Evolutionary conservation across 148 eudicot species (phyloP).

Genomic region (Diospyros lotus): DNA sequence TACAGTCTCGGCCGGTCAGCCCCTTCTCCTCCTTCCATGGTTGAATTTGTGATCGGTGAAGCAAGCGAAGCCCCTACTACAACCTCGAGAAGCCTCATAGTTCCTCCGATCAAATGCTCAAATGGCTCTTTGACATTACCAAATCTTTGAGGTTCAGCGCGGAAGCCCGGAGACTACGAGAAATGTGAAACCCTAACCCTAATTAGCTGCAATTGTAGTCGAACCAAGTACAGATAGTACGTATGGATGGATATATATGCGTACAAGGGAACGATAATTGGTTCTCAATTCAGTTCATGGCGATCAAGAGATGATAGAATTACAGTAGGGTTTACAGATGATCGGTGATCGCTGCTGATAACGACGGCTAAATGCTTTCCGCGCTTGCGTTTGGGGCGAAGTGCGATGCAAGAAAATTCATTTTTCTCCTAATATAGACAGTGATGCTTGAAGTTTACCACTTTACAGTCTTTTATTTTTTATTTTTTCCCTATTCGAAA

Average conservation of each 20-base stretch:
- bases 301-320: too few relatives aligned
- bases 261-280: neutral
- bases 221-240: neutral
- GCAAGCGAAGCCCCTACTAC: constrained; percentile 5
- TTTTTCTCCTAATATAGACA: too few relatives aligned
- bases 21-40: constrained; percentile 1
- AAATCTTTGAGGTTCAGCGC: neutral
- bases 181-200: neutral
- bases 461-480: too few relatives aligned
- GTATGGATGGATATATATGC: neutral
- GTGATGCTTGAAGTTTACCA: too few relatives aligned
- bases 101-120: neutral
- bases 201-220: neutral
- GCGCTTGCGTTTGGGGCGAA: too few relatives aligned
- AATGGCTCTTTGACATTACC: neutral
- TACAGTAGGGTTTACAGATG: neutral
- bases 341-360: too few relatives aligned
- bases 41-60: constrained; percentile 8
- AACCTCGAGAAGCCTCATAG: constrained; percentile 8
- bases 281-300: neutral
- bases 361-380: too few relatives aligned
- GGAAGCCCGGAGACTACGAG: neutral
- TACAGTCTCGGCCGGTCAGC: constrained; percentile 20
- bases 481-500: too few relatives aligned
- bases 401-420: too few relatives aligned